These are phyloP conservation scores for Ceriops decandra DNA, from an alignment of 345 rosid genomes.

Conservation along the genomic window DNA sequence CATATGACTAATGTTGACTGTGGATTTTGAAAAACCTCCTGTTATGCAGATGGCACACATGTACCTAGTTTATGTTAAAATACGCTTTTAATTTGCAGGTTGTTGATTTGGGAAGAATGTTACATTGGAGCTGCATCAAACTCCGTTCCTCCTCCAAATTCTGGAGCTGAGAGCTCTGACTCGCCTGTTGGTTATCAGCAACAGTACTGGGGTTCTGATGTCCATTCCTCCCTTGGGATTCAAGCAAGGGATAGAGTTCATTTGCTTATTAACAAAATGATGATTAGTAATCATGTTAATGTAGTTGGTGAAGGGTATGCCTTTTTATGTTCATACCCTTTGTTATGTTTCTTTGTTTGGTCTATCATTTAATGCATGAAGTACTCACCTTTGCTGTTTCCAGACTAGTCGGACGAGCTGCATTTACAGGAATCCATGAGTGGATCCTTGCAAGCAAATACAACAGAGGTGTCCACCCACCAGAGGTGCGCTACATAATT, in stretches of 20 bases:
- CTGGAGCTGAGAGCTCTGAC: conserved; percentile 28
- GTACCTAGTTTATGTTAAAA: background rate
- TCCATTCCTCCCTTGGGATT: conserved; percentile 25
- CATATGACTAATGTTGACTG: too few relatives aligned
- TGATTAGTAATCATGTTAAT: conserved; percentile 62
- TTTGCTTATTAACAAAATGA: conserved; percentile 67
- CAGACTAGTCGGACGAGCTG: conserved; percentile 88
- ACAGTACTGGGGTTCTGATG: conserved; percentile 35
- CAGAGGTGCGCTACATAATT: conserved; percentile 44
- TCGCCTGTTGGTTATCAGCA: conserved; percentile 41
- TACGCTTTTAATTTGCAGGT: conserved; percentile 34
- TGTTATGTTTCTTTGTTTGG: background rate
- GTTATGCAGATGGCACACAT: too few relatives aligned
- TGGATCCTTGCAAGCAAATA: conserved; percentile 72
- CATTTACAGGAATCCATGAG: conserved; percentile 78
- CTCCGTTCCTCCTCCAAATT: conserved; percentile 27
- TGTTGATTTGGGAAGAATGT: conserved; percentile 94
- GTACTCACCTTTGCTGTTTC: conserved; percentile 13
- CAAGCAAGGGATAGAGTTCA: conserved; percentile 43
- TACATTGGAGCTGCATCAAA: conserved; percentile 38
- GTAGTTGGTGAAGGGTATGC: conserved; percentile 88
- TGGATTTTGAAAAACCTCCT: too few relatives aligned
- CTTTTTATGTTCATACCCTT: conserved; percentile 2
- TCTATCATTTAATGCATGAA: conserved; percentile 2
- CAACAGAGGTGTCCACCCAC: conserved; percentile 52